Evolutionary conservation across 352 stramenopile genomes (phyloP), one percentile per base, ranked within the genome.

Genomic region (Peronosclerospora sorghi): DNA sequence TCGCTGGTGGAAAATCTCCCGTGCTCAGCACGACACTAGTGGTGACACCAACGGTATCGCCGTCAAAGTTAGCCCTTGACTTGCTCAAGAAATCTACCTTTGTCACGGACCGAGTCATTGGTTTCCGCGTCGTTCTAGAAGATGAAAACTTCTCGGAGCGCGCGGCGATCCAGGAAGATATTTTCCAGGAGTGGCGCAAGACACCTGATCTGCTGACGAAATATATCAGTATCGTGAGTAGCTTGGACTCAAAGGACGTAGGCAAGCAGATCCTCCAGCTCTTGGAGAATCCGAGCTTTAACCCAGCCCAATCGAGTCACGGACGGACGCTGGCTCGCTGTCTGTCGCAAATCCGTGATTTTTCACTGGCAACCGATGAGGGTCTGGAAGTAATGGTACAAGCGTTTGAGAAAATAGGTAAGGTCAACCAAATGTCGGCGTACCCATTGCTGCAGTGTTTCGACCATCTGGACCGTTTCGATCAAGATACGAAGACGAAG

Each of bases 381-480:
- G 75, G 75, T 28, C 59, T 86, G 3, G 69, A 85, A 8, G 54
- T 91, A 15, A 80, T 86, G 68, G 54, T 62, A 1, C 50, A 88
- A 26, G 64, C 68, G 38, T 91, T 91, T 50, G 58, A 56, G 8
- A 84, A 83, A 56, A 81, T 87, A 18, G 78, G 75, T 41, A 90
- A 87, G 58, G 68, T 86, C 44, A 91, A 88, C 62, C 71, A 91
- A 47, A 88, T 86, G 75, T 79, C 75, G 26, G 75, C 69, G 40
- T 90, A 91, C 44, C 66, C 78, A 35, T 66, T 91, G 50, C 37
- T 91, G 50, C 68, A 78, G 53, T 81, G 68, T 49, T 91, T 91
- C 39, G 78, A 86, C 44, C 73, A 88, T 59, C 32, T 91, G 10
- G 67, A 78, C 18, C 64, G 72, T 21, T 90, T 90, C 38, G 62